These are phyloP conservation scores for Penicillium pulvis DNA, from an alignment of 495 filamentous ascomycete species.

Conservation along the genomic window DNA sequence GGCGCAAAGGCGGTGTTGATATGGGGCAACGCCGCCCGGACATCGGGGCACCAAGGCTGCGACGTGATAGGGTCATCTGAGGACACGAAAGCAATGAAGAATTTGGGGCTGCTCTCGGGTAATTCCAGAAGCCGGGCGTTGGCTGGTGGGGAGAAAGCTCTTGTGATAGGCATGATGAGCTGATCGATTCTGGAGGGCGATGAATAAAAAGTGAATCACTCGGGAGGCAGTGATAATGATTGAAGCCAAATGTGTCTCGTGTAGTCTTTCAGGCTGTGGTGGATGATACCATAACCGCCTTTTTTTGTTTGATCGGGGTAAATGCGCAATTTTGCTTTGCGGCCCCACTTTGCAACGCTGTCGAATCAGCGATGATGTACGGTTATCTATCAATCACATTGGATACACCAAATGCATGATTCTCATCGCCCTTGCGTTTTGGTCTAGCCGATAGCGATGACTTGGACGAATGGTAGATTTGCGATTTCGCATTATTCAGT, in stretches of 20 bases:
- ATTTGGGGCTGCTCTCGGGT: slow-evolving; percentile 16
- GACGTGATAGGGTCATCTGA: slow-evolving; percentile 28
- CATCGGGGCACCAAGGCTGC: slow-evolving; percentile 38
- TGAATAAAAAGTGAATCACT: not conserved
- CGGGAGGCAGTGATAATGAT: too few relatives aligned
- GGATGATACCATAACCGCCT: too few relatives aligned
- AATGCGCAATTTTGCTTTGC: not conserved
- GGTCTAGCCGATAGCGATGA: too few relatives aligned
- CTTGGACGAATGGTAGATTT: too few relatives aligned
- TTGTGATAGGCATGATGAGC: slow-evolving; percentile 30
- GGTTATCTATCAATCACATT: not conserved
- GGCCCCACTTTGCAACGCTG: not conserved
- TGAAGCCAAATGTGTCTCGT: not conserved
- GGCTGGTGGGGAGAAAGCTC: slow-evolving; percentile 25
- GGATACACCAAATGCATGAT: too few relatives aligned
- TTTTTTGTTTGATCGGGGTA: not conserved
- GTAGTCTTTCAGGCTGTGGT: not conserved
- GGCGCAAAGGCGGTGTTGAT: slow-evolving; percentile 26
- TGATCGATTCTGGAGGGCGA: not conserved
- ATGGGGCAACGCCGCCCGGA: slow-evolving; percentile 31
- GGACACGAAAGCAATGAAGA: slow-evolving; percentile 34
- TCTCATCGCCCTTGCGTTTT: too few relatives aligned
- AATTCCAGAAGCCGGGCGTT: slow-evolving; percentile 24
- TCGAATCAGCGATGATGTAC: not conserved
- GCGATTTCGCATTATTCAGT: too few relatives aligned